Base-by-base conservation (phyloP, 192 early-diverging fungal species). In the Entomortierella chlamydospora region DNA sequence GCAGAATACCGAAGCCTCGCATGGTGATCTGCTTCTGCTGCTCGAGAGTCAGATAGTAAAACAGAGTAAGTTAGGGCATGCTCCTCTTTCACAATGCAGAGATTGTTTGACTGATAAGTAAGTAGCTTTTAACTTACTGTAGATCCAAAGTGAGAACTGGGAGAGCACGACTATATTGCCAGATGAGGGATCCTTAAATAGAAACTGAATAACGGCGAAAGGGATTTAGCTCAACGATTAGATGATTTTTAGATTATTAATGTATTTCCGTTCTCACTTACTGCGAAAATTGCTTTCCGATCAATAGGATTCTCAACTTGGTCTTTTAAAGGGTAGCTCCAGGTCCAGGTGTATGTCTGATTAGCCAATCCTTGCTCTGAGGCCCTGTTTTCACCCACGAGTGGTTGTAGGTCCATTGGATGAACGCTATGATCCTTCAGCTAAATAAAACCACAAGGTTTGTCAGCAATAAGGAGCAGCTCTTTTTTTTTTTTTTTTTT, bases 61-160 rank as follows among this genome's bases (percentile, higher is more conserved):
- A 20, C 45, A 47, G n/a, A 20, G 15, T 15, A 47, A 17, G 45
- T 47, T 12, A 47, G 34, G 34, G 10, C 34, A 37, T 45, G 11
- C 13, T 57, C n/a, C n/a, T n/a, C n/a, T n/a, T n/a, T n/a, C n/a
- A n/a, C n/a, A n/a, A 45, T 41, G 53, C 31, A 33, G 23, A 37
- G 63, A 53, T n/a, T 22, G 33, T 17, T 2, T 29, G 1, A 43
- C 17, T 61, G 34, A 10, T 10, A 7, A 7, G 34, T 37, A 37
- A 7, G 4, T 7, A 10, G 10, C 4, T 10, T n/a, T 39, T 54
- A 30, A 61, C 73, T 69, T 78, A 78, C 73, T 45, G 20, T 53
- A 15, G 18, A 79, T 41, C 76, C 76, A 79, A n/a, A 79, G 18
- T 0, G 76, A 64, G 42, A 79, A 79, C 37, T 55, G 61, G 2